Evolutionary conservation across 306 rosid genomes (phyloP).

Genomic region (Ceratonia siliqua): DNA sequence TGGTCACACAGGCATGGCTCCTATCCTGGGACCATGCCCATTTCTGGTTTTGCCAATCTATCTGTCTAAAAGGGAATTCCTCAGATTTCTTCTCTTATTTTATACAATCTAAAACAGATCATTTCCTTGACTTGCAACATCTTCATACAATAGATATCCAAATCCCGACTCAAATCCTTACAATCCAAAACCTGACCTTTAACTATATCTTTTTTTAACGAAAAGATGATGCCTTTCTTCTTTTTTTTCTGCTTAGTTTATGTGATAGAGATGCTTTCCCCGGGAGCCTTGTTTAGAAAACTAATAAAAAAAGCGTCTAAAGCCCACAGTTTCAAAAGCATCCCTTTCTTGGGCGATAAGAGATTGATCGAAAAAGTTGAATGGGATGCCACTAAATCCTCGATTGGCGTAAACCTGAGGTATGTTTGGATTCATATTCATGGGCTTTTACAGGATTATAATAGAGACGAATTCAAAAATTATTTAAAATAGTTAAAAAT

Average conservation of each 20-base stretch:
- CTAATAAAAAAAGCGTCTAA: no score
- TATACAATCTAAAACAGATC: neutral
- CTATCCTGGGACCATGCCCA: no score
- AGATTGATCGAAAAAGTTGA: neutral
- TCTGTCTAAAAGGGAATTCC: neutral
- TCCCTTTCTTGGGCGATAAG: neutral
- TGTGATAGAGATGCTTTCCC: neutral
- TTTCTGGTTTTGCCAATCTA: no score
- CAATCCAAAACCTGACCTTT: neutral
- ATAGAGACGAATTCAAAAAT: no score
- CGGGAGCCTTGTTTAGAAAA: neutral
- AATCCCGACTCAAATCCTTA: neutral
- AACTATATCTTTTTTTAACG: neutral
- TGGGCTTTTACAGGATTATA: neutral
- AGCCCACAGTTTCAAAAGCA: neutral
- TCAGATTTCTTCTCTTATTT: neutral
- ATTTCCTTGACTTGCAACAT: conserved; percentile 11
- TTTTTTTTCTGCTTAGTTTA: neutral
- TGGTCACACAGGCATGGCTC: no score
- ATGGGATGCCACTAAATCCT: neutral
- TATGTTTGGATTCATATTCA: neutral
- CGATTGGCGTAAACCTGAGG: neutral
- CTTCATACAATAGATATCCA: neutral
- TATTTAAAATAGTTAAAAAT: no score
- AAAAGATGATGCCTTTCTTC: neutral